Evolutionary conservation across 2,329 filamentous ascomycete genomes (phyloP), one percentile per base, ranked within the genome.

Genomic region (Incumbomyces delicatus): DNA sequence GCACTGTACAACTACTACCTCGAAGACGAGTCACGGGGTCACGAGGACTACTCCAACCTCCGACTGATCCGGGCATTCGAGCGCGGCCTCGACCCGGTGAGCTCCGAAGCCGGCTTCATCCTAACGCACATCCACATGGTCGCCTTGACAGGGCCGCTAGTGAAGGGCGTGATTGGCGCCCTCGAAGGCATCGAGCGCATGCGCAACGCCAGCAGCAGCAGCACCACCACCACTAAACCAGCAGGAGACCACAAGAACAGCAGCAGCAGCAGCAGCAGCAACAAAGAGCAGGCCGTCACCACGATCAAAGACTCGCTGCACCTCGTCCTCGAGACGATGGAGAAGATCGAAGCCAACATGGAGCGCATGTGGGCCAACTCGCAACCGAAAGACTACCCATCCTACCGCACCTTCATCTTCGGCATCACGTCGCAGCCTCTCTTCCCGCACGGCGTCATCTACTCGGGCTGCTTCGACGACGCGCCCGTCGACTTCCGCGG

Each of bases 61-160:
- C 83, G 87, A 10, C 78, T 95, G 29, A 82, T 95, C 60, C 85
- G 90, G 31, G 90, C 87, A 18, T 96, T 95, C 58, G 89, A 95
- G 67, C 78, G 83, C 58, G 90, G 90, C 12, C 79, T 95, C 7
- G 85, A 95, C 63, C 85, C 85, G 0, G 76, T 75, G 29, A 94
- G 87, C 2, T 95, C 88, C 6, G 90, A 95, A 65, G 90, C 90
- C 1, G 90, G 90, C 41, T 95, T 96, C 63, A 87, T 95, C n/a
- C 77, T 95, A 11, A 89, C 92, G 3, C 90, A 95, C 64, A 81
- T 96, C 43, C 87, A 94, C 66, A 96, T 95, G 89, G 90, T 95
- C 41, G 82, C 81, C 61, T 80, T 94, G 65, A 89, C 88, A 0
- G 83, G 83, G 0, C 77, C 80, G 1, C 73, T 96, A 1, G 80